Conservation (phyloP, 345 rosid genomes). For the Salix purpurea region DNA sequence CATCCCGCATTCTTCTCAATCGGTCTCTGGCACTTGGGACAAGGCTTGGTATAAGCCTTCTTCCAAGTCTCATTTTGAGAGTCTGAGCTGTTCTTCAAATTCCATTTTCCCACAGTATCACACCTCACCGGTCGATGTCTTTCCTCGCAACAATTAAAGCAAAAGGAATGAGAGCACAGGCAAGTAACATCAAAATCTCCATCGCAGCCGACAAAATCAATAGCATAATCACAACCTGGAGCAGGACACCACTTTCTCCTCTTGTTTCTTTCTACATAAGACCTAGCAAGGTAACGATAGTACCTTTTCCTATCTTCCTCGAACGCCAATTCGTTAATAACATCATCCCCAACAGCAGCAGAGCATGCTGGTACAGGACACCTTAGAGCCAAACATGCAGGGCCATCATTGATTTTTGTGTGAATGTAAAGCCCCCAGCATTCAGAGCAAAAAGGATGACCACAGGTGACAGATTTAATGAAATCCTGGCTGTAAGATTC, state of each 20-base stretch:
- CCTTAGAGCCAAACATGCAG: slow-evolving; percentile 22
- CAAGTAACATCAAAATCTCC: slow-evolving; percentile 19
- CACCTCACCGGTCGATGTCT: slow-evolving; percentile 21
- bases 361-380: slow-evolving; percentile 13
- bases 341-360: too few species aligned
- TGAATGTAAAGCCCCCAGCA: slow-evolving; percentile 29
- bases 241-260: slow-evolving; percentile 32
- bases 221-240: slow-evolving; percentile 25
- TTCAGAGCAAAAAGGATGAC: slow-evolving; percentile 22
- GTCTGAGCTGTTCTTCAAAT: slow-evolving; percentile 21
- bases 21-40: slow-evolving; percentile 24
- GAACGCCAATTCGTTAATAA: slow-evolving; percentile 5
- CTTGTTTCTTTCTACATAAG: slow-evolving; percentile 25
- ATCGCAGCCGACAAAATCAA: slow-evolving; percentile 13
- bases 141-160: slow-evolving; percentile 12
- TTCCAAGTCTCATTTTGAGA: slow-evolving; percentile 20
- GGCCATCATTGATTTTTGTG: slow-evolving; percentile 16
- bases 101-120: slow-evolving; percentile 25
- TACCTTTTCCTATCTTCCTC: slow-evolving; percentile 17
- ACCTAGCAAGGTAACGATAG: slow-evolving; percentile 10
- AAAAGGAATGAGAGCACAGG: slow-evolving; percentile 15
- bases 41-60: slow-evolving; percentile 21
- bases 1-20: slow-evolving; percentile 31
- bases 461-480: slow-evolving; percentile 20
- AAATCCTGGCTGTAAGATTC: not conserved